Percentiles rank a stretch among this genome's conserved stretches.
Evolutionary conservation across 257 asterid genomes (phyloP).

Genomic region (Nicotiana obtusifolia): DNA sequence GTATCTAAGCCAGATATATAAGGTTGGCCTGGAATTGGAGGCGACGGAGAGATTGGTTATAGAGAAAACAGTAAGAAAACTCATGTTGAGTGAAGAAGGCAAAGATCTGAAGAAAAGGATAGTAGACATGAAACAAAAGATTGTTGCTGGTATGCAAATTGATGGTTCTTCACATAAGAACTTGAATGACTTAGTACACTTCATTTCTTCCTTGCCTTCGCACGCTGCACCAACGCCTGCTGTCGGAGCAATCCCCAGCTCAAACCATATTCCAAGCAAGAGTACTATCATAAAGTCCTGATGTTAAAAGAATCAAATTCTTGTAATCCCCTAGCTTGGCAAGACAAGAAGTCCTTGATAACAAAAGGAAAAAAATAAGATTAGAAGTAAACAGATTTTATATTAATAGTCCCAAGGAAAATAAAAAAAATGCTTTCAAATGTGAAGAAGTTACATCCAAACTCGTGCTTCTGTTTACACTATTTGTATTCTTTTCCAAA

Average conservation of each 20-base stretch:
- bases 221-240: not conserved
- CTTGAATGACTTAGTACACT: constrained; percentile 28
- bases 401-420: too few relatives aligned
- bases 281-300: not conserved
- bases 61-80: constrained; percentile 21
- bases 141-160: constrained; percentile 12
- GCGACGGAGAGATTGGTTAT: constrained; percentile 11
- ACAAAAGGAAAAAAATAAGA: not conserved
- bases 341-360: not conserved
- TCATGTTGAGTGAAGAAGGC: constrained; percentile 31
- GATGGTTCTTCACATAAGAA: constrained; percentile 27
- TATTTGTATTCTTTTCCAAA: too few relatives aligned
- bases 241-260: not conserved
- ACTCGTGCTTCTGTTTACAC: too few relatives aligned
- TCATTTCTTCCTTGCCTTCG: constrained; percentile 15
- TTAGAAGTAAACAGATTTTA: not conserved
- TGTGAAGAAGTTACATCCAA: too few relatives aligned
- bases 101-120: constrained; percentile 3
- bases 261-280: not conserved
- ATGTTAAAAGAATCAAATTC: not conserved
- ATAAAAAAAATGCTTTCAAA: too few relatives aligned
- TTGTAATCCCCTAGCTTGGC: not conserved
- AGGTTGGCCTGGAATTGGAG: constrained; percentile 33
- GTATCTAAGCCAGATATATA: constrained; percentile 31
- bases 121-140: constrained; percentile 23